Evolutionary conservation across 371 early-diverging fungal genomes (phyloP), one percentile per base, ranked within the genome.

Genomic region (Coemansia sp.): DNA sequence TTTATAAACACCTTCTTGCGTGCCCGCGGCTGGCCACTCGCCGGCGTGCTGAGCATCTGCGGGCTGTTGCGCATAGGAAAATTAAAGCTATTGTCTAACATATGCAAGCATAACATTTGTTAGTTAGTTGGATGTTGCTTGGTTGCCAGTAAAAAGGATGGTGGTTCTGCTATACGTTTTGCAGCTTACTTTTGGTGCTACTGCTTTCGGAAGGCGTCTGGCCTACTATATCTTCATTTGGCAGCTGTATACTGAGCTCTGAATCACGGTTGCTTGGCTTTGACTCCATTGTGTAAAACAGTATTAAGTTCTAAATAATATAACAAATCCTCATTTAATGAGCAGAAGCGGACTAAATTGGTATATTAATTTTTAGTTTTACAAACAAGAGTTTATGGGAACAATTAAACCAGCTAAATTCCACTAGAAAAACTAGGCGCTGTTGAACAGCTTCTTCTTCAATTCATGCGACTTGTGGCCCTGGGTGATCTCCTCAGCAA

Each of bases 1-100:
- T 86, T 90, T 4, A 96, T 82, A 15, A 87, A 85, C 3, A 94
- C 87, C 80, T 97, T 97, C 67, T 85, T 83, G 24, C 94, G 83
- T 56, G 79, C 68, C 12, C 67, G 65, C 57, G 48, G 53, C 26
- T 12, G 26, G 24, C 48, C 44, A n/a, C 23, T 56, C 6, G 26
- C 39, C 9, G 64, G 41, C 6, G 63, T 61, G 19, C 60, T 63
- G 21, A 67, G 65, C 67, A 63, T 63, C 49, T 75, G 76, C 26
- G 76, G 76, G 61, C 76, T 71, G 41, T 71, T 67, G 51, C 54
- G 61, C 67, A 67, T 65, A 40, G 76, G 76, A n/a, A 75, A 75
- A 29, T 12, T 46, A 12, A 46, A 46, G 11, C 36, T 32, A 9
- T 32, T 32, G 36, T 32, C 36, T 32, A 32, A 32, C 36, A 32